A percentile compares a stretch with the other conserved stretches of the same genome.
Conservation (phyloP, 768 basidiomycete genomes). For the Hortiboletus flavorubellus region DNA sequence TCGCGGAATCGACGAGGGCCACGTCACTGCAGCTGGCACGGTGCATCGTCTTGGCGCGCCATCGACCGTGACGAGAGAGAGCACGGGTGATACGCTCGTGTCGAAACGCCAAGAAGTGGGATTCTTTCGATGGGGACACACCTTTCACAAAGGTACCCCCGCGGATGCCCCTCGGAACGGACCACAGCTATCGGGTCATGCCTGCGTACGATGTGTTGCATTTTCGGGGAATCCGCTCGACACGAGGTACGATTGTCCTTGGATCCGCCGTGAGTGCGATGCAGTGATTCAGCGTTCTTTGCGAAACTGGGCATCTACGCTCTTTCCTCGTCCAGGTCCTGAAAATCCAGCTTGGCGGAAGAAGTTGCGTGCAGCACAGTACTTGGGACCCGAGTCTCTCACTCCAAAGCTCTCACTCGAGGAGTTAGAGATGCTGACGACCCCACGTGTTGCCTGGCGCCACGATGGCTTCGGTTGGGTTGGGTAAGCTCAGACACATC, state of each 20-base stretch:
- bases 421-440: not conserved
- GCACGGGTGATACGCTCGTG: too few species aligned
- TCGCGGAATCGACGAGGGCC: too few species aligned
- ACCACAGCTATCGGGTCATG: not conserved
- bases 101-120: too few species aligned
- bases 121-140: not conserved
- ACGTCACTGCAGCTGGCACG: too few species aligned
- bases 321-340: not conserved
- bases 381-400: not conserved
- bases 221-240: not conserved
- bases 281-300: not conserved
- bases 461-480: not conserved
- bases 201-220: not conserved
- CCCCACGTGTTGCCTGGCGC: conserved; percentile 2
- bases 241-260: not conserved
- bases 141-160: not conserved
- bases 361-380: not conserved
- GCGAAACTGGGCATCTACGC: not conserved
- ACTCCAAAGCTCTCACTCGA: not conserved
- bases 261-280: not conserved
- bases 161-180: conserved; percentile 7
- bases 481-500: not conserved
- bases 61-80: too few species aligned
- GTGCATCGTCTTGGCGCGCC: too few species aligned
- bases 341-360: not conserved